A percentile compares a stretch with the other conserved stretches of the same genome.
phyloP scores from a whole-genome alignment of 805 yeast genomes.

The Wickerhamiella brachini region DNA sequence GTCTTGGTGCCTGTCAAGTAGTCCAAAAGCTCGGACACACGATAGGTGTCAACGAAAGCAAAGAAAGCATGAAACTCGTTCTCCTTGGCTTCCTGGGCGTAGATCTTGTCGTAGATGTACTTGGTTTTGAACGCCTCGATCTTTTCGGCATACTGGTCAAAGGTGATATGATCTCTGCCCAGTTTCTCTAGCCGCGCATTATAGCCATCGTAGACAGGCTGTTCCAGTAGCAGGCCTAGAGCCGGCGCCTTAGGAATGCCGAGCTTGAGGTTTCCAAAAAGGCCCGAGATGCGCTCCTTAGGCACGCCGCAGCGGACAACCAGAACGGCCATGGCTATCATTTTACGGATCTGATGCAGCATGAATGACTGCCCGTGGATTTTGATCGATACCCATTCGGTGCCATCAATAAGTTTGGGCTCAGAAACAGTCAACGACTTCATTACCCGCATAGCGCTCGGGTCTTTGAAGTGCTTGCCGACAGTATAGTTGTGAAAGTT shows the following conservation, averaged over 20 bases:
- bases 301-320: constrained; percentile 82
- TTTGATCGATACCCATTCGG: constrained; percentile 93
- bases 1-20: constrained; percentile 29
- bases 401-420: constrained; percentile 82
- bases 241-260: constrained; percentile 98
- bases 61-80: constrained; percentile 84
- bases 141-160: constrained; percentile 46
- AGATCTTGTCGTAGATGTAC: constrained; percentile 82
- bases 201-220: constrained; percentile 81
- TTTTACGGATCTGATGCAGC: constrained; percentile 95
- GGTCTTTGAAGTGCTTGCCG: constrained; percentile 71
- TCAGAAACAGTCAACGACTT: constrained; percentile 64
- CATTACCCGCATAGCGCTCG: constrained; percentile 76
- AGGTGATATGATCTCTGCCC: constrained; percentile 67
- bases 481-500: constrained; percentile 83
- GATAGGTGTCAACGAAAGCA: constrained; percentile 74
- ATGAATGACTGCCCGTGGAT: constrained; percentile 97
- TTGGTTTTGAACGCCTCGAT: constrained; percentile 81
- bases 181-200: constrained; percentile 55
- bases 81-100: constrained; percentile 77
- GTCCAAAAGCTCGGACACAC: constrained; percentile 49
- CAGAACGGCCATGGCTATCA: constrained; percentile 90
- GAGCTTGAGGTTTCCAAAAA: constrained; percentile 59
- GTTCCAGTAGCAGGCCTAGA: constrained; percentile 74
- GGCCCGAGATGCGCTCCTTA: constrained; percentile 53